Evolutionary conservation across 768 basidiomycete genomes (phyloP).

Genomic region (Collybia nuda): DNA sequence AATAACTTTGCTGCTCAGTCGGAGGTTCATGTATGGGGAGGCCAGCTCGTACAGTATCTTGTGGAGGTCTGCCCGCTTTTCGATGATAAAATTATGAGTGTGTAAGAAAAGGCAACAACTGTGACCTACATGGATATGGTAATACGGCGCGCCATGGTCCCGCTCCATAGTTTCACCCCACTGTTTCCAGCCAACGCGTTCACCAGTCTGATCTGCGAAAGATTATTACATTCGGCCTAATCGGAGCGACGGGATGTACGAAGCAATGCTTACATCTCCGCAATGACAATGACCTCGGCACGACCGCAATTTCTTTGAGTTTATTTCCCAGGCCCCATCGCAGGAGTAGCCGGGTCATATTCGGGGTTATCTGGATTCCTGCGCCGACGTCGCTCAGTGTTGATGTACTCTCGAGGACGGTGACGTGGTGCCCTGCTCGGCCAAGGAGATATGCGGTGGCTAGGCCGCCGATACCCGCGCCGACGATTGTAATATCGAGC

Average conservation of each 20-base stretch:
- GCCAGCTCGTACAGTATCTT: slow-evolving; percentile 33
- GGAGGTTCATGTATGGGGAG: slow-evolving; percentile 31
- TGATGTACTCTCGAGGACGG: slow-evolving; percentile 42
- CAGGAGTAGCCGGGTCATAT: slow-evolving; percentile 43
- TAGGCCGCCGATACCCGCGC: slow-evolving; percentile 52
- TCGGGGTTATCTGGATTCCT: slow-evolving; percentile 47
- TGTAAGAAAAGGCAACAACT: not conserved
- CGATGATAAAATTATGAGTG: slow-evolving; percentile 14
- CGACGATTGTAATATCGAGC: slow-evolving; percentile 40
- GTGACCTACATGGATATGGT: slow-evolving; percentile 28
- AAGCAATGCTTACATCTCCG: slow-evolving; percentile 42
- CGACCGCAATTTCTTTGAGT: slow-evolving; percentile 34
- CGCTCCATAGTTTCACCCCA: slow-evolving; percentile 23
- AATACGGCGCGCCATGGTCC: slow-evolving; percentile 28
- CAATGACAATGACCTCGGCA: slow-evolving; percentile 37
- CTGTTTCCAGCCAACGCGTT: slow-evolving; percentile 21
- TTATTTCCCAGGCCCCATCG: slow-evolving; percentile 49
- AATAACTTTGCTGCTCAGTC: slow-evolving; percentile 32
- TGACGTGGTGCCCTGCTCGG: slow-evolving; percentile 46
- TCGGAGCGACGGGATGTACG: slow-evolving; percentile 34
- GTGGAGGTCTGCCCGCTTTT: slow-evolving; percentile 48
- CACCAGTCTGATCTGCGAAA: slow-evolving; percentile 37
- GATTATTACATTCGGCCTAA: slow-evolving; percentile 37
- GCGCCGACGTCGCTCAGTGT: slow-evolving; percentile 46
- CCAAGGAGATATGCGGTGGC: slow-evolving; percentile 44